phyloP scores from a whole-genome alignment of 805 yeast species.

The Pichia manshurica region DNA sequence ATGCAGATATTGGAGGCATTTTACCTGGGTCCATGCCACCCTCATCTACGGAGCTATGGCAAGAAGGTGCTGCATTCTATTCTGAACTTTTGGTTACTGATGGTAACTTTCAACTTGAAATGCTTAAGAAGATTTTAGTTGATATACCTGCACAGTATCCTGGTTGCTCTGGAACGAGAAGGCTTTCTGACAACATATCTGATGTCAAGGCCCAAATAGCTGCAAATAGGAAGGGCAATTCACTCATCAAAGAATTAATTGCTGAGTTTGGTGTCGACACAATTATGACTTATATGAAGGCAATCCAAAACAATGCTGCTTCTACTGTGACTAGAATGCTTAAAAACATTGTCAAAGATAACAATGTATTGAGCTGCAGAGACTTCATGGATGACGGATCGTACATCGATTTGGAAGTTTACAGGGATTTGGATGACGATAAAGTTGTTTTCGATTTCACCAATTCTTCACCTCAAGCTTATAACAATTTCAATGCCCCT shows the following conservation, averaged over 20 bases:
- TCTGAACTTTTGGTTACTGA: constrained; percentile 69
- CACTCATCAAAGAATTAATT: constrained; percentile 54
- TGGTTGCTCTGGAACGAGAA: constrained; percentile 86
- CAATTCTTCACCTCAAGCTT: constrained; percentile 79
- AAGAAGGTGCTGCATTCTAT: constrained; percentile 86
- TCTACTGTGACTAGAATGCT: constrained; percentile 54
- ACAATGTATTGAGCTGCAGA: constrained; percentile 40
- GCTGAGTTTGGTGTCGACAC: constrained; percentile 54
- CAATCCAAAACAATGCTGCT: constrained; percentile 76
- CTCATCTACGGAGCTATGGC: constrained; percentile 71
- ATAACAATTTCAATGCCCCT: constrained; percentile 91
- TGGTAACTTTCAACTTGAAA: constrained; percentile 70
- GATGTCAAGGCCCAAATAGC: constrained; percentile 83
- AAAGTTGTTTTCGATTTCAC: constrained; percentile 74
- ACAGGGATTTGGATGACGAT: constrained; percentile 39
- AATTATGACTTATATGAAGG: constrained; percentile 69
- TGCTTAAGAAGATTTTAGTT: constrained; percentile 50
- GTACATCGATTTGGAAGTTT: constrained; percentile 46
- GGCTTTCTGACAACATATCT: constrained; percentile 74
- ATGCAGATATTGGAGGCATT: constrained; percentile 91
- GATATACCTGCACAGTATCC: constrained; percentile 73
- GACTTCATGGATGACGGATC: constrained; percentile 85
- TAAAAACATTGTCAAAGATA: constrained; percentile 36
- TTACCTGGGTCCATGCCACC: constrained; percentile 96
- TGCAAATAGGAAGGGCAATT: constrained; percentile 81